Evolutionary conservation across 2,329 filamentous ascomycete species (phyloP), one percentile per base, ranked within the genome.

Genomic region (Phyllosticta ampelicida): DNA sequence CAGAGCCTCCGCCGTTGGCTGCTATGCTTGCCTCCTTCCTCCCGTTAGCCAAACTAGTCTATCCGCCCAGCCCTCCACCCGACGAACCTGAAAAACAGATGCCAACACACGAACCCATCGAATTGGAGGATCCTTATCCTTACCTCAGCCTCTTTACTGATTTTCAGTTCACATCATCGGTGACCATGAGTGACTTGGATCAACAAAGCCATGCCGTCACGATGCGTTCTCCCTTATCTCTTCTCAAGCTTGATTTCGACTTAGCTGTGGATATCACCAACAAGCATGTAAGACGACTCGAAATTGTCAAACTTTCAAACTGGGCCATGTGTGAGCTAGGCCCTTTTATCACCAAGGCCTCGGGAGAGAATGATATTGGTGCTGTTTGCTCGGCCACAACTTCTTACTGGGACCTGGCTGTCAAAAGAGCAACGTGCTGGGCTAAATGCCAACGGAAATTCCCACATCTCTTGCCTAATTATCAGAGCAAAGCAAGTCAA

Each of bases 91-190:
- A 68, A 48, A 72, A 70, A n/a, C 73, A 75, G 1, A 68, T 80
- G 0, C 73, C 79, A 8, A 87, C 86, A 1, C 87, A 91, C 65
- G 79, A 83, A 1, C 77, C 77, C 1, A 77, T 90, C 72, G 77
- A 80, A 0, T 77, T 86, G 1, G 75, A 78, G 0, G 82, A 90
- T 60, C 82, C 86, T 54, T 72, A 87, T 2, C 83, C 86, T 0
- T 90, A 86, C 62, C 76, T 91, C 0, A 81, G 86, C 51, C 77
- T 86, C 9, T 90, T 94, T 64, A 87, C 83, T 0, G 82, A 86
- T 0, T 77, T 94, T 13, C 75, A 75, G 0, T 84, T 87, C 59
- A 77, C 77, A 0, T 85, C 83, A 0, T 65, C 60, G 18, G 58
- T 71, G 1, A 49, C 48, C 28, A 29, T 49, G 18, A 9, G n/a